phyloP scores from a whole-genome alignment of 345 rosid genomes.

The Pelargonium nanum region DNA sequence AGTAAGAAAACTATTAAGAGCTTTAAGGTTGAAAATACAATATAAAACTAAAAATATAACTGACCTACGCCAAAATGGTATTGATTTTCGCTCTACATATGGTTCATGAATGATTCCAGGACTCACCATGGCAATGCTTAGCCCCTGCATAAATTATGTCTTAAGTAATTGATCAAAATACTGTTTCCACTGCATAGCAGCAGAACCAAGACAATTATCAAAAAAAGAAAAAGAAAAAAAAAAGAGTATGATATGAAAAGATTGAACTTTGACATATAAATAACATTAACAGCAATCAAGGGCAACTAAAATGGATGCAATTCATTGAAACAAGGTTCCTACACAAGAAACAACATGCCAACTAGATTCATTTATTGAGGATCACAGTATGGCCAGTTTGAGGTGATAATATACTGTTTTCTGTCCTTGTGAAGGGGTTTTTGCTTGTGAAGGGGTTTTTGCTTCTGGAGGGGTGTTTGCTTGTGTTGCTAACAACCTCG shows the following conservation, averaged over 20 bases:
- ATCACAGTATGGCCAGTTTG: slow-evolving; percentile 5
- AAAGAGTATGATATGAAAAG: background rate
- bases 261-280: too few species aligned
- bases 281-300: background rate
- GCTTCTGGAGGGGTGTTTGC: slow-evolving; percentile 55
- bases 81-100: slow-evolving; percentile 49
- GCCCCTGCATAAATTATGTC: slow-evolving; percentile 40
- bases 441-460: slow-evolving; percentile 50
- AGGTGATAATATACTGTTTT: slow-evolving; percentile 43
- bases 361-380: background rate
- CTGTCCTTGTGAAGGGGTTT: slow-evolving; percentile 57
- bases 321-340: background rate
- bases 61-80: slow-evolving; percentile 81
- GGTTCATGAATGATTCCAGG: slow-evolving; percentile 93
- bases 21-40: slow-evolving; percentile 3
- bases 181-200: background rate
- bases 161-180: slow-evolving; percentile 11
- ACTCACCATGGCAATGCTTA: slow-evolving; percentile 57
- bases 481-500: slow-evolving; percentile 37
- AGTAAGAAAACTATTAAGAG: slow-evolving; percentile 1
- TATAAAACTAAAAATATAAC: slow-evolving; percentile 3
- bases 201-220: background rate
- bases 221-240: too few species aligned
- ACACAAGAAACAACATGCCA: background rate
- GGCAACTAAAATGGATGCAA: background rate